Conservation (phyloP, 768 basidiomycete species). For the Suillus luteus region DNA sequence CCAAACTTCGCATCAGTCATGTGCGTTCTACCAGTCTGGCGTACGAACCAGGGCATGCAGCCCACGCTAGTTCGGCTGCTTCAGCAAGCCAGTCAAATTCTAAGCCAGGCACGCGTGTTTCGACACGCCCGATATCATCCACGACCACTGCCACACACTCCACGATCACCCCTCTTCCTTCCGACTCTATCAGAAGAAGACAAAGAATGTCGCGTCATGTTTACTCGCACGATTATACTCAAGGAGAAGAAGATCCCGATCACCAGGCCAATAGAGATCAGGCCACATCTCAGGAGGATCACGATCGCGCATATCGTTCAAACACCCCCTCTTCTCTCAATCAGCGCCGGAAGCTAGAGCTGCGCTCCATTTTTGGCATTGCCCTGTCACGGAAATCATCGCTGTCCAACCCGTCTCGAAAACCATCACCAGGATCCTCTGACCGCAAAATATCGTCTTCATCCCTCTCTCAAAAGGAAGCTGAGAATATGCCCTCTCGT, state of each 20-base stretch:
- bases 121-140: slow-evolving; percentile 65
- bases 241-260: slow-evolving; percentile 19
- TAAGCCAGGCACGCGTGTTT: slow-evolving; percentile 48
- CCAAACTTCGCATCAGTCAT: slow-evolving; percentile 15
- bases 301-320: slow-evolving; percentile 26
- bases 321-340: slow-evolving; percentile 31
- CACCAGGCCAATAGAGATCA: slow-evolving; percentile 17
- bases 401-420: slow-evolving; percentile 21
- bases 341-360: slow-evolving; percentile 21
- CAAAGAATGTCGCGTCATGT: slow-evolving; percentile 19
- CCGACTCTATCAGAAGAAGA: slow-evolving; percentile 36
- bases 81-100: slow-evolving; percentile 20
- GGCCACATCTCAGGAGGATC: slow-evolving; percentile 21
- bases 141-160: slow-evolving; percentile 63
- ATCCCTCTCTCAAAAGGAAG: slow-evolving; percentile 22
- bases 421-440: slow-evolving; percentile 20
- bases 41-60: slow-evolving; percentile 9
- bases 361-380: slow-evolving; percentile 32
- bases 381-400: slow-evolving; percentile 31
- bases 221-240: slow-evolving; percentile 18
- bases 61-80: slow-evolving; percentile 16
- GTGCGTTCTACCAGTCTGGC: slow-evolving; percentile 18
- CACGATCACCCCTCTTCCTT: slow-evolving; percentile 60
- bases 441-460: slow-evolving; percentile 29
- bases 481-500: slow-evolving; percentile 20